Evolutionary conservation across 331 rosid genomes (phyloP).

Genomic region (Acacia concinna): DNA sequence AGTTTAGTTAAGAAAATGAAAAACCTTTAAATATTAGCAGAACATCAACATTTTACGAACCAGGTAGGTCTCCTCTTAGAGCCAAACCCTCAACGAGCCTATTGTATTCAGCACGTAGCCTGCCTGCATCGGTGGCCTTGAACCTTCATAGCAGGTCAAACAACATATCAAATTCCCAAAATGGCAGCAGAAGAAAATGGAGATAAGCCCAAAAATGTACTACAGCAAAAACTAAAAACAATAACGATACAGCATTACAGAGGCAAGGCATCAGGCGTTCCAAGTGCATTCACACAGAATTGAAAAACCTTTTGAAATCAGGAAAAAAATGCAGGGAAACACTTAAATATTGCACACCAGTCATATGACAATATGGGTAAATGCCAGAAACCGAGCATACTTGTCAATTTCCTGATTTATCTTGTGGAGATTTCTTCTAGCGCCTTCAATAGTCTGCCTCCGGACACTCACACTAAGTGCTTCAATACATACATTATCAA

Average conservation of each 20-base stretch:
- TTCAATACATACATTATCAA: slow-evolving; percentile 6
- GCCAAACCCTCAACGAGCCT: slow-evolving; percentile 4
- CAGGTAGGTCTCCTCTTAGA: slow-evolving; percentile 31
- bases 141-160: slow-evolving; percentile 6
- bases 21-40: background rate
- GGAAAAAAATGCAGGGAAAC: background rate
- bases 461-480: slow-evolving; percentile 12
- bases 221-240: background rate
- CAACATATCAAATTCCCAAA: background rate
- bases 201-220: background rate
- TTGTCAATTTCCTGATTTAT: slow-evolving; percentile 6
- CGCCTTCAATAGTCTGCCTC: slow-evolving; percentile 16
- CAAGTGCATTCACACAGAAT: background rate
- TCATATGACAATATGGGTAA: background rate
- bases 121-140: slow-evolving; percentile 3
- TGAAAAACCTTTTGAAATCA: background rate
- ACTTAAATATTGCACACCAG: background rate
- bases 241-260: background rate
- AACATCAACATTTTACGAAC: slow-evolving; percentile 29
- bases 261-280: background rate
- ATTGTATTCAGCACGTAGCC: slow-evolving; percentile 11
- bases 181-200: background rate
- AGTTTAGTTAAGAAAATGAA: slow-evolving; percentile 21
- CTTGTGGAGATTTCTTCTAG: slow-evolving; percentile 8
- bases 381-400: background rate